These are phyloP conservation scores for Plantago elongata DNA, from an alignment of 257 asterid genomes.

Conservation along the genomic window DNA sequence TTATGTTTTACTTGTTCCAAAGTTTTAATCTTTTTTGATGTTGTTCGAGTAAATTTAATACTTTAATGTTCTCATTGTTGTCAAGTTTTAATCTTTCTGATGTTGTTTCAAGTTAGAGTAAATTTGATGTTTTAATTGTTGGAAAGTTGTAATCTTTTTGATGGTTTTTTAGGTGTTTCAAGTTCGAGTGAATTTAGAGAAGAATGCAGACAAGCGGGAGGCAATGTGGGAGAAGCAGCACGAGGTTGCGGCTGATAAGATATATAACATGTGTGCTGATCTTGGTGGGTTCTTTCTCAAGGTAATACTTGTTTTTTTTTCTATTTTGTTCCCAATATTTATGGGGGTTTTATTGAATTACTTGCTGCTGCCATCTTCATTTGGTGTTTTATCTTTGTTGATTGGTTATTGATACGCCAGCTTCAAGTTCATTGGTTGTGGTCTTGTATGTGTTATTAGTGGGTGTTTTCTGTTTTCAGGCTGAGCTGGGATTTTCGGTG, in stretches of 20 bases:
- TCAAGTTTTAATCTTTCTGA: background rate
- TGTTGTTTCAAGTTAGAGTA: background rate
- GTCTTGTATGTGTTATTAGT: background rate
- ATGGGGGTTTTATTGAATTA: background rate
- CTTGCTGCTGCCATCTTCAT: too few species aligned
- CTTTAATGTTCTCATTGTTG: constrained; percentile 51
- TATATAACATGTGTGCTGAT: constrained; percentile 81
- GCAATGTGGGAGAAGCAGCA: constrained; percentile 98
- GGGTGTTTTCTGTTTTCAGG: constrained; percentile 3
- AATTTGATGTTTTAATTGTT: constrained; percentile 61
- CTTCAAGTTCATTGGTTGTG: background rate
- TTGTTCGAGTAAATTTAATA: constrained; percentile 39
- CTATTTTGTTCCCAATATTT: background rate
- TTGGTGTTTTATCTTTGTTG: too few species aligned
- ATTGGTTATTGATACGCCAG: background rate
- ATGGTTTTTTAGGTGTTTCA: constrained; percentile 62
- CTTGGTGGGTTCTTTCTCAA: constrained; percentile 98
- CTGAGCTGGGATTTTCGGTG: background rate
- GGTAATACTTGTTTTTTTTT: constrained; percentile 34
- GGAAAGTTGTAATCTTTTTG: constrained; percentile 2
- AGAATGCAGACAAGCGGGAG: constrained; percentile 68
- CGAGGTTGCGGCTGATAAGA: constrained; percentile 90
- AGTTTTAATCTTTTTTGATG: constrained; percentile 3
- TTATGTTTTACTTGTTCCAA: constrained; percentile 45
- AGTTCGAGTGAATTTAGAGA: constrained; percentile 67